These are phyloP conservation scores for Mollisia scopiformis DNA, from an alignment of 2,329 filamentous ascomycete species.

Conservation along the genomic window DNA sequence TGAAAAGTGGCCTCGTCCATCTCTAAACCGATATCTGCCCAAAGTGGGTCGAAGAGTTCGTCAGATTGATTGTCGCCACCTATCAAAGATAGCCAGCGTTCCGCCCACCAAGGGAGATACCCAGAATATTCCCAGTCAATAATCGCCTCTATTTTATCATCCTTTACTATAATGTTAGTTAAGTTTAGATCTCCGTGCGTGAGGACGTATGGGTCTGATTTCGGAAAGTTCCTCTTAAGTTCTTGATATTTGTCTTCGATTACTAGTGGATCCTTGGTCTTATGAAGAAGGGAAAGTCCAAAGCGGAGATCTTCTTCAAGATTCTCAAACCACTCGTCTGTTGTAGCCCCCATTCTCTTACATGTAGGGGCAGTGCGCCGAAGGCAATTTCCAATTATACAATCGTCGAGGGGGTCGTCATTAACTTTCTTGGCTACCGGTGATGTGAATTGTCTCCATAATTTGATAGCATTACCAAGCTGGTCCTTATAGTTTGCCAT, in stretches of 20 bases:
- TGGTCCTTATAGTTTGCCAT: conserved; percentile 12
- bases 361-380: conserved; percentile 9
- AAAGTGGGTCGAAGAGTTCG: conserved; percentile 11
- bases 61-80: not conserved
- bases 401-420: conserved; percentile 10
- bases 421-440: conserved; percentile 15
- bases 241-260: conserved; percentile 18
- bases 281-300: conserved; percentile 12
- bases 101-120: conserved; percentile 45
- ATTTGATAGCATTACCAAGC: conserved; percentile 9
- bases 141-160: conserved; percentile 41
- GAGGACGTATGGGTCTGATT: conserved; percentile 38
- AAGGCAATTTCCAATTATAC: conserved; percentile 9
- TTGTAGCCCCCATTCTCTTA: conserved; percentile 17
- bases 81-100: conserved; percentile 27
- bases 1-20: conserved; percentile 5
- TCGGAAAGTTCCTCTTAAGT: conserved; percentile 18
- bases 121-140: conserved; percentile 44
- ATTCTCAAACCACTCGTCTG: conserved; percentile 20
- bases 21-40: not conserved
- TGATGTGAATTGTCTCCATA: conserved; percentile 17
- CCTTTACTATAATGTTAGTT: conserved; percentile 43
- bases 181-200: conserved; percentile 42
- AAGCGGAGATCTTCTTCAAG: conserved; percentile 14
- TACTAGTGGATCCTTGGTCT: conserved; percentile 12